Evolutionary conservation across 331 rosid species (phyloP).

Genomic region (Prunus yedoensis): DNA sequence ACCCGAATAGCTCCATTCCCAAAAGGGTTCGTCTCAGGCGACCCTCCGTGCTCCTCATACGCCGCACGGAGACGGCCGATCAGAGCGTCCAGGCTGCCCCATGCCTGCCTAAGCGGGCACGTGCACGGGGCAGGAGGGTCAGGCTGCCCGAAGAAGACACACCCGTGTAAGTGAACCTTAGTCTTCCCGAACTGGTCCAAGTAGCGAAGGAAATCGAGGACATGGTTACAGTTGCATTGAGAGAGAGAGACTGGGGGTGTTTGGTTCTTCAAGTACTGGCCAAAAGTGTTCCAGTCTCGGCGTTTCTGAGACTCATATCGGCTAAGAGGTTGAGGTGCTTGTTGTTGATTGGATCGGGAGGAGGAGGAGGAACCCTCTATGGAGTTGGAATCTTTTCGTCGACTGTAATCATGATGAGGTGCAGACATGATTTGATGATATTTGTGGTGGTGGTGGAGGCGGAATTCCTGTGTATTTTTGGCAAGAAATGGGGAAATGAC

Average conservation of each 20-base stretch:
- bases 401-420: constrained; percentile 9
- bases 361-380: constrained; percentile 50
- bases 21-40: constrained; percentile 72
- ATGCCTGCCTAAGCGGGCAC: constrained; percentile 83
- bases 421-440: neutral
- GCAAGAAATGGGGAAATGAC: constrained; percentile 22
- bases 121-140: constrained; percentile 92
- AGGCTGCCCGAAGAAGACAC: constrained; percentile 84
- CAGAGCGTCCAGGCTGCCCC: constrained; percentile 92
- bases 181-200: constrained; percentile 91
- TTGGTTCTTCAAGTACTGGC: constrained; percentile 74
- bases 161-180: constrained; percentile 73
- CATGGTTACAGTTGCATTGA: constrained; percentile 78
- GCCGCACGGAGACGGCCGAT: constrained; percentile 88
- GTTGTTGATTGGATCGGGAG: constrained; percentile 33
- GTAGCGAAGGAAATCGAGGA: constrained; percentile 80
- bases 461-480: constrained; percentile 19
- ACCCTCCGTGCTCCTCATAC: constrained; percentile 80
- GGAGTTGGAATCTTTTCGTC: constrained; percentile 34
- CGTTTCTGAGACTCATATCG: constrained; percentile 83
- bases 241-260: constrained; percentile 62
- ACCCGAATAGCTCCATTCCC: constrained; percentile 77
- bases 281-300: constrained; percentile 90
- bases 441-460: neutral
- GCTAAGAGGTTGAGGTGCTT: constrained; percentile 42